Evolutionary conservation across 2,329 filamentous ascomycete species (phyloP).

Genomic region (Apiospora hydei): DNA sequence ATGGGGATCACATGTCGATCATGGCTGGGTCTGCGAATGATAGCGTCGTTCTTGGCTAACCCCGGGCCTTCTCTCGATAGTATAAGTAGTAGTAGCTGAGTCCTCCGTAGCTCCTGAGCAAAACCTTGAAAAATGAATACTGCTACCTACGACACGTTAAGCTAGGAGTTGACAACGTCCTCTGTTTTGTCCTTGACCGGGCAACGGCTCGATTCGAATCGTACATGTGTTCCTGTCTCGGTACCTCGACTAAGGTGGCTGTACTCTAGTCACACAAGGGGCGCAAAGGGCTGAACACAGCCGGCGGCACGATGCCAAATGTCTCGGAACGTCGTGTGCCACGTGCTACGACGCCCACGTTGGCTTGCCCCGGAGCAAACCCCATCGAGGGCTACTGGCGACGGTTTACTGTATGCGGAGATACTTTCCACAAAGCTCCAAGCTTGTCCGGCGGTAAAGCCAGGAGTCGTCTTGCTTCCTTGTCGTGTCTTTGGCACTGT

Average conservation of each 20-base stretch:
- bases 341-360: neutral
- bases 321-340: neutral
- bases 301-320: neutral
- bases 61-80: neutral
- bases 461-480: neutral
- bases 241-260: neutral
- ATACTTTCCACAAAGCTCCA: neutral
- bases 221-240: neutral
- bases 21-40: neutral
- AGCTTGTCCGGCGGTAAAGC: neutral
- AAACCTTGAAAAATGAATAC: neutral
- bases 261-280: neutral
- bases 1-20: neutral
- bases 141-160: neutral
- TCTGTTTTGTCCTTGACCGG: neutral
- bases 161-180: neutral
- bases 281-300: neutral
- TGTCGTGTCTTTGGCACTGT: too few species aligned
- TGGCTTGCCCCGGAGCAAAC: neutral
- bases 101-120: neutral
- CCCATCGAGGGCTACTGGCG: neutral
- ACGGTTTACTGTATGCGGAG: neutral
- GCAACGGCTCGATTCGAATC: neutral
- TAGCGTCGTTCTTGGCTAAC: slow-evolving; percentile 1
- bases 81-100: neutral